Evolutionary conservation across 2,329 filamentous ascomycete genomes (phyloP).

Genomic region (Sporothrix sp.): DNA sequence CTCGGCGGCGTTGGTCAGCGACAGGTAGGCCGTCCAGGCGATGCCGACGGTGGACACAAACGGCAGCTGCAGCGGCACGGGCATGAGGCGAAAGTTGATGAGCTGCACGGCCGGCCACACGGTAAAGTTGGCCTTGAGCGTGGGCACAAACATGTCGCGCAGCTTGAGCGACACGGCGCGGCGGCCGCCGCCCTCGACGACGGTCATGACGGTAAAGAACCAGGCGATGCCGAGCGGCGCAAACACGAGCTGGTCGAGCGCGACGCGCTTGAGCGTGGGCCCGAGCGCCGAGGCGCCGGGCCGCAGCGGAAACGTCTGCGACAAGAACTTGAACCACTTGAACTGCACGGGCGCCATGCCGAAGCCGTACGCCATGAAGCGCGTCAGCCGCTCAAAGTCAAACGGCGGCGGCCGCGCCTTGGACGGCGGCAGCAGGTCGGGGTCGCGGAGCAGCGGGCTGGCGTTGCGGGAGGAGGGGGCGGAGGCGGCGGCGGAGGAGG

Average conservation of each 20-base stretch:
- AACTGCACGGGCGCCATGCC: slow-evolving; percentile 93
- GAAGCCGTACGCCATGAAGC: slow-evolving; percentile 97
- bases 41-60: slow-evolving; percentile 96
- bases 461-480: slow-evolving; percentile 38
- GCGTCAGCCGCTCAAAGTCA: slow-evolving; percentile 86
- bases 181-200: slow-evolving; percentile 83
- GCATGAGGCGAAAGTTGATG: slow-evolving; percentile 91
- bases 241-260: slow-evolving; percentile 87
- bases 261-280: slow-evolving; percentile 81
- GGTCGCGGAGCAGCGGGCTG: slow-evolving; percentile 54
- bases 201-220: slow-evolving; percentile 95
- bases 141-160: slow-evolving; percentile 85
- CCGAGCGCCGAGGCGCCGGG: slow-evolving; percentile 61
- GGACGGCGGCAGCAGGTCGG: slow-evolving; percentile 57
- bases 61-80: slow-evolving; percentile 90
- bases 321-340: slow-evolving; percentile 88
- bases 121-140: slow-evolving; percentile 89
- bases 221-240: slow-evolving; percentile 65
- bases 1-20: slow-evolving; percentile 78
- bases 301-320: slow-evolving; percentile 71
- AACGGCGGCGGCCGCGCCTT: slow-evolving; percentile 67
- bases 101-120: slow-evolving; percentile 95
- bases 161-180: slow-evolving; percentile 76
- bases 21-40: slow-evolving; percentile 94
- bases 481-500: not conserved